Evolutionary conservation across 2,329 filamentous ascomycete species (phyloP).

Genomic region (Aureobasidium musti): DNA sequence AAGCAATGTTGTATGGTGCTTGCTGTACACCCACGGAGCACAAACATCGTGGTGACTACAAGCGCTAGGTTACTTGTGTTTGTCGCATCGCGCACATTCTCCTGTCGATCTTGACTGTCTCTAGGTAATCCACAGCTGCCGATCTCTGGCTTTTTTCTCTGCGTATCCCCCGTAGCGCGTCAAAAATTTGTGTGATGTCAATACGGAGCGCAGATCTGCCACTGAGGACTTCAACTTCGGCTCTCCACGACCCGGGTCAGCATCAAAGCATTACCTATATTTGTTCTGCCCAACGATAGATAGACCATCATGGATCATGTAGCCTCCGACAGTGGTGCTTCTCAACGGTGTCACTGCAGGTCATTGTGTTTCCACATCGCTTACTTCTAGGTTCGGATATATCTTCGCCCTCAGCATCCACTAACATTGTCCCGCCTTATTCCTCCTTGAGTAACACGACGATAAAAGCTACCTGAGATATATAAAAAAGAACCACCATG

Average conservation of each 20-base stretch:
- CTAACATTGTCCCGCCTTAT: background rate
- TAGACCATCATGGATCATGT: background rate
- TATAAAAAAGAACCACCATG: conserved; percentile 10
- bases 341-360: conserved; percentile 18
- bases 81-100: background rate
- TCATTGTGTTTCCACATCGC: conserved; percentile 16
- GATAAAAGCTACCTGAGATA: background rate
- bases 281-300: conserved; percentile 7
- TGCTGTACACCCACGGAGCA: background rate
- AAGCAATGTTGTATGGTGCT: background rate
- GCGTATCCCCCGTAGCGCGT: background rate
- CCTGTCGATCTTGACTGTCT: conserved; percentile 2
- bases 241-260: conserved; percentile 24
- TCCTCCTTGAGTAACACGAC: background rate
- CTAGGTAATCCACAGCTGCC: background rate
- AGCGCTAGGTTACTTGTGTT: background rate
- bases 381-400: conserved; percentile 8
- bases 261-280: background rate
- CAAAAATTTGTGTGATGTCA: conserved; percentile 2
- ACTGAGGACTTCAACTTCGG: conserved; percentile 7
- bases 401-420: background rate
- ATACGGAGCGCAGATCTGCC: background rate
- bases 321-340: no score
- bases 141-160: background rate
- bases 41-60: conserved; percentile 7